Conservation (phyloP, 2,329 filamentous ascomycete species). For the Bipolaris gigantea region DNA sequence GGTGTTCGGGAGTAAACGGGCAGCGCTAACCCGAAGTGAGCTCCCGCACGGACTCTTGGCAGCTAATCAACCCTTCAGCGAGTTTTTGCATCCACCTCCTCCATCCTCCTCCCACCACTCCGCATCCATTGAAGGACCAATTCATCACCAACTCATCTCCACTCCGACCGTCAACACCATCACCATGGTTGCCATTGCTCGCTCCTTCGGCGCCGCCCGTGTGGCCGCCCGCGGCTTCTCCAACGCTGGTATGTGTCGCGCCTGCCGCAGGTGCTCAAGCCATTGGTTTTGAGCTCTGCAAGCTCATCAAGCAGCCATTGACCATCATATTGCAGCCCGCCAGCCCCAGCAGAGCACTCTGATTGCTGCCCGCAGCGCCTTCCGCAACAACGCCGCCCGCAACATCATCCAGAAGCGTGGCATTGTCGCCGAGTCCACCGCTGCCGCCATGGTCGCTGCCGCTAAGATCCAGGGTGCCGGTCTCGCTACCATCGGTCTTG, state of each 20-base stretch:
- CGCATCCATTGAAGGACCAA: constrained; percentile 41
- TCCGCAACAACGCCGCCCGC: constrained; percentile 47
- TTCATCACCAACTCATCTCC: constrained; percentile 47
- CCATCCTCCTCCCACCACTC: constrained; percentile 30
- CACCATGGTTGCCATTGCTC: constrained; percentile 47
- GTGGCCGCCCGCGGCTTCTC: constrained; percentile 46
- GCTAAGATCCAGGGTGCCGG: constrained; percentile 49
- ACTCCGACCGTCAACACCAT: constrained; percentile 39
- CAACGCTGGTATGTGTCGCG: constrained; percentile 45
- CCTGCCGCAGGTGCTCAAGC: constrained; percentile 37
- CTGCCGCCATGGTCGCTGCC: constrained; percentile 48
- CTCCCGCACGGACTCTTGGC: constrained; percentile 23
- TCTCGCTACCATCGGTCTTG: constrained; percentile 83
- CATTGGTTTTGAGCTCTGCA: constrained; percentile 33
- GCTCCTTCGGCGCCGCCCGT: constrained; percentile 46
- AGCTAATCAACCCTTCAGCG: constrained; percentile 25
- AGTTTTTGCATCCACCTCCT: constrained; percentile 30
- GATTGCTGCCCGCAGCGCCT: constrained; percentile 46
- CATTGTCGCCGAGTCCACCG: constrained; percentile 48
- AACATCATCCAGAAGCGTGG: constrained; percentile 47
- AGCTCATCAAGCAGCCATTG: constrained; percentile 38
- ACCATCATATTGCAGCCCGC: constrained; percentile 38
- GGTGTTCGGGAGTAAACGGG: constrained; percentile 17
- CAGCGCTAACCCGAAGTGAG: constrained; percentile 18
- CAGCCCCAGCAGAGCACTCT: constrained; percentile 43